Conservation (phyloP, 2,329 filamentous ascomycete genomes). For the Verticillium albo-atrum region DNA sequence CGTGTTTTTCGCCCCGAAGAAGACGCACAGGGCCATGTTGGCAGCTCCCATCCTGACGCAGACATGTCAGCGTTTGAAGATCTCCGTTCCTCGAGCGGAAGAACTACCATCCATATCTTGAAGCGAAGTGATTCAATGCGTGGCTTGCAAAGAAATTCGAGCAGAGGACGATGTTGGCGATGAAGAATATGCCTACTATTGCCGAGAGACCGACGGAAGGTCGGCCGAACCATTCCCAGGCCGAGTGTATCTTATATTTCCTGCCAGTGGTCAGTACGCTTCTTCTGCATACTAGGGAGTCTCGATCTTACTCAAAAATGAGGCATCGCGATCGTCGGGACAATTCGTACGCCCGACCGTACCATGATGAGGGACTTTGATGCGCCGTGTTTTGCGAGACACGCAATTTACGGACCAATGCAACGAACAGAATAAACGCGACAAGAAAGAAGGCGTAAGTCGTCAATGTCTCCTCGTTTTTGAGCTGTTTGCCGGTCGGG, state of each 20-base stretch:
- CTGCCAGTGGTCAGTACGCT: no score
- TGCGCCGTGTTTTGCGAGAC: no score
- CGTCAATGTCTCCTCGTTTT: slow-evolving; percentile 5
- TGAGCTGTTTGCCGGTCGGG: slow-evolving; percentile 1
- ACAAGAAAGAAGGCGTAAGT: slow-evolving; percentile 2
- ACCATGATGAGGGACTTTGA: not conserved
- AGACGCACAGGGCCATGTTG: slow-evolving; percentile 34
- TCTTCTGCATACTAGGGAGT: not conserved
- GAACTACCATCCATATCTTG: slow-evolving; percentile 17
- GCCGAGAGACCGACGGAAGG: not conserved
- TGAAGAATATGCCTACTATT: not conserved
- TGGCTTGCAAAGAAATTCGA: not conserved
- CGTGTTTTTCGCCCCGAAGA: slow-evolving; percentile 44
- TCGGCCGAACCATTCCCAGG: slow-evolving; percentile 2
- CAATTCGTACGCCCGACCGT: not conserved
- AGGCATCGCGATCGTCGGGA: not conserved
- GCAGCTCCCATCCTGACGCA: slow-evolving; percentile 36
- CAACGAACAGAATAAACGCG: not conserved
- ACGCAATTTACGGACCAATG: no score
- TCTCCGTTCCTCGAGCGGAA: not conserved
- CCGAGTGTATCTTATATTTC: not conserved
- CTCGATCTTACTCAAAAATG: not conserved
- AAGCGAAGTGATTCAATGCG: slow-evolving; percentile 9
- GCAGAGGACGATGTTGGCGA: not conserved
- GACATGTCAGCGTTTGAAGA: slow-evolving; percentile 1